Evolutionary conservation across 768 basidiomycete genomes (phyloP).

Genomic region (Mycena olivaceomarginata): DNA sequence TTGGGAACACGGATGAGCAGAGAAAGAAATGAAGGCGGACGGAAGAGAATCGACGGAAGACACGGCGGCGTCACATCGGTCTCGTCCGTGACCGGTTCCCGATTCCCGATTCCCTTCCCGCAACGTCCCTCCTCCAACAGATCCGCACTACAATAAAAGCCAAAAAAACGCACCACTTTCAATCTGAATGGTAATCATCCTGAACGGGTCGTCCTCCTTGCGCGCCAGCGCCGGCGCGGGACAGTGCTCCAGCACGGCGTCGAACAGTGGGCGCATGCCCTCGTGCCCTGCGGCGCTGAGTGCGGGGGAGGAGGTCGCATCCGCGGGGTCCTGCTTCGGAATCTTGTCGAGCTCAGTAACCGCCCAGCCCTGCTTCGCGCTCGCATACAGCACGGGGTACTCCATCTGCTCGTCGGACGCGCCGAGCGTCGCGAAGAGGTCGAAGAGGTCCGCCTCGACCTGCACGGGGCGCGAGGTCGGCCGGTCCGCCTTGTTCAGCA

Average conservation of each 20-base stretch:
- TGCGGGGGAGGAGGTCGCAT: background rate
- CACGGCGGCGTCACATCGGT: too few relatives aligned
- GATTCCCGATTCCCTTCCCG: too few relatives aligned
- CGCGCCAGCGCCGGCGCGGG: conserved; percentile 62
- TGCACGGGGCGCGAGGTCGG: conserved; percentile 64
- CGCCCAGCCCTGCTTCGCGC: conserved; percentile 72
- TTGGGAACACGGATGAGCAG: too few relatives aligned
- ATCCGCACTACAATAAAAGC: too few relatives aligned
- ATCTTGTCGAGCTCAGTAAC: conserved; percentile 33
- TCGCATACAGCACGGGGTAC: conserved; percentile 70
- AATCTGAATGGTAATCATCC: conserved; percentile 71
- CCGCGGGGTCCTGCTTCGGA: conserved; percentile 25
- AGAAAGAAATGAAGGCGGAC: too few relatives aligned
- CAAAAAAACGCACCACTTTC: conserved; percentile 54
- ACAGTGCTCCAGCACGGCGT: conserved; percentile 67
- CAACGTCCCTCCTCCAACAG: too few relatives aligned
- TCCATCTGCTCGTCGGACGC: conserved; percentile 72
- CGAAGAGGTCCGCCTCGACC: conserved; percentile 71
- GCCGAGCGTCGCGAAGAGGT: conserved; percentile 70
- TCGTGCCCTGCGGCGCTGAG: conserved; percentile 2
- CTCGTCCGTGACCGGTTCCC: too few relatives aligned
- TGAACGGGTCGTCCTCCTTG: conserved; percentile 61
- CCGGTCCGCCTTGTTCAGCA: conserved; percentile 71
- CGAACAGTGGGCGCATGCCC: conserved; percentile 66
- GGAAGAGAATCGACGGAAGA: too few relatives aligned